Conservation (phyloP, 352 stramenopile species). For the Phytophthora hibernalis region DNA sequence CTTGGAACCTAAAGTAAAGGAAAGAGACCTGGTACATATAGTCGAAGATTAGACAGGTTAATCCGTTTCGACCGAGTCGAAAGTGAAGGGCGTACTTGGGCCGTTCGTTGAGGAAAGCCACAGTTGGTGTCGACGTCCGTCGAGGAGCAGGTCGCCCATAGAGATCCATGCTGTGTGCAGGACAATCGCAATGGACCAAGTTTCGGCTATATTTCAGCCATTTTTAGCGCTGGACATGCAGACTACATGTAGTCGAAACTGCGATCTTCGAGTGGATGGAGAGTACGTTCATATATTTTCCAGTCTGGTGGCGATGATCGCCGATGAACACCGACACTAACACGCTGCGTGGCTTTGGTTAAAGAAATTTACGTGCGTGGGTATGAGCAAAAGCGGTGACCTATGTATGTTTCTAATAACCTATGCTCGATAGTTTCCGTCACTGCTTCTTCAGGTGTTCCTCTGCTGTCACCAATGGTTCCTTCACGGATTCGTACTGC, state of each 20-base stretch:
- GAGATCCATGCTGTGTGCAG: slow-evolving; percentile 37
- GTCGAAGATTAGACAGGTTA: background rate
- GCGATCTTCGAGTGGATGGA: background rate
- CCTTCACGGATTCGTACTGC: slow-evolving; percentile 61
- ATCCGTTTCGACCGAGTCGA: background rate
- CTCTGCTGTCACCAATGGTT: slow-evolving; percentile 78
- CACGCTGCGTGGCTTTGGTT: background rate
- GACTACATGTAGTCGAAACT: background rate
- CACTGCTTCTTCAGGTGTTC: slow-evolving; percentile 70
- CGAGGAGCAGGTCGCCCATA: slow-evolving; percentile 52
- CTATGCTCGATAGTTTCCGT: slow-evolving; percentile 43
- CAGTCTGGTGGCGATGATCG: background rate
- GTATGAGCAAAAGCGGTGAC: background rate
- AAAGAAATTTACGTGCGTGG: slow-evolving; percentile 21
- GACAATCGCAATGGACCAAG: slow-evolving; percentile 6
- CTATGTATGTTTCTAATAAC: slow-evolving; percentile 3
- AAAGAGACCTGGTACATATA: slow-evolving; percentile 25
- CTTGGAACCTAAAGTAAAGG: slow-evolving; percentile 40
- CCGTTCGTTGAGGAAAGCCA: slow-evolving; percentile 53
- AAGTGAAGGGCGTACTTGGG: slow-evolving; percentile 28
- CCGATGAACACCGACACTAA: background rate
- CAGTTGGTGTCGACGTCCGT: slow-evolving; percentile 27
- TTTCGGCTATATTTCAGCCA: slow-evolving; percentile 14
- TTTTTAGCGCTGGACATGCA: slow-evolving; percentile 17
- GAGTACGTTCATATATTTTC: background rate